A percentile compares a stretch with the other conserved stretches of the same genome.
Conservation (phyloP, 1,284 basidiomycete genomes). For the Moesziomyces aphidis region DNA sequence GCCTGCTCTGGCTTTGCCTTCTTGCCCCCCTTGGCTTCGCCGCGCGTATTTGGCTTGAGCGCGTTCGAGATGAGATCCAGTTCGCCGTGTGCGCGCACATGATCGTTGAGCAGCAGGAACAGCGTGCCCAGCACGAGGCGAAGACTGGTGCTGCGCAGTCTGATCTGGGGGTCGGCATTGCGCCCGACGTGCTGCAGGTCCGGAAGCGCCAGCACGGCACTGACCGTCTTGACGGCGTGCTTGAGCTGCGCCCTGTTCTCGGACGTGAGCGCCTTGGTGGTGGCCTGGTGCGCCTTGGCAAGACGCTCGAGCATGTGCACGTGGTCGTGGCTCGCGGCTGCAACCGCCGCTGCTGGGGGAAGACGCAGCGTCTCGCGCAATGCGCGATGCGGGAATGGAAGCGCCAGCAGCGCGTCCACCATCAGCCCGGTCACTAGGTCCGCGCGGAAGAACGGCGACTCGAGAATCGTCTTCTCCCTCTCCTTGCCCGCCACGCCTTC, state of each 20-base stretch:
- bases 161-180: slow-evolving; percentile 1
- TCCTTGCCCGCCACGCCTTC: slow-evolving; percentile 2
- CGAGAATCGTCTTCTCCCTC: slow-evolving; percentile 41
- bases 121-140: slow-evolving; percentile 27
- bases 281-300: slow-evolving; percentile 22
- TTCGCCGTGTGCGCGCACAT: slow-evolving; percentile 35
- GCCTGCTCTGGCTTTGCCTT: not conserved
- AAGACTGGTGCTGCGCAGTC: slow-evolving; percentile 21
- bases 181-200: slow-evolving; percentile 13
- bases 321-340: slow-evolving; percentile 21
- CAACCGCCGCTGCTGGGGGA: slow-evolving; percentile 13
- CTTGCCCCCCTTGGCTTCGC: not conserved
- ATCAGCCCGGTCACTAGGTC: slow-evolving; percentile 44
- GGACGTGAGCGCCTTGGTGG: slow-evolving; percentile 10
- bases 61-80: slow-evolving; percentile 36
- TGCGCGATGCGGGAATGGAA: slow-evolving; percentile 37
- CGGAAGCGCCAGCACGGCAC: slow-evolving; percentile 39
- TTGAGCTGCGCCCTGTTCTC: slow-evolving; percentile 31
- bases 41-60: slow-evolving; percentile 16
- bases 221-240: slow-evolving; percentile 19
- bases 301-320: slow-evolving; percentile 22
- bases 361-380: slow-evolving; percentile 30
- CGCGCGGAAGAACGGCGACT: slow-evolving; percentile 45
- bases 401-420: slow-evolving; percentile 36
- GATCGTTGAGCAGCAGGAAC: slow-evolving; percentile 16